Conservation (phyloP, 2,329 filamentous ascomycete genomes). For the Cytospora mali region DNA sequence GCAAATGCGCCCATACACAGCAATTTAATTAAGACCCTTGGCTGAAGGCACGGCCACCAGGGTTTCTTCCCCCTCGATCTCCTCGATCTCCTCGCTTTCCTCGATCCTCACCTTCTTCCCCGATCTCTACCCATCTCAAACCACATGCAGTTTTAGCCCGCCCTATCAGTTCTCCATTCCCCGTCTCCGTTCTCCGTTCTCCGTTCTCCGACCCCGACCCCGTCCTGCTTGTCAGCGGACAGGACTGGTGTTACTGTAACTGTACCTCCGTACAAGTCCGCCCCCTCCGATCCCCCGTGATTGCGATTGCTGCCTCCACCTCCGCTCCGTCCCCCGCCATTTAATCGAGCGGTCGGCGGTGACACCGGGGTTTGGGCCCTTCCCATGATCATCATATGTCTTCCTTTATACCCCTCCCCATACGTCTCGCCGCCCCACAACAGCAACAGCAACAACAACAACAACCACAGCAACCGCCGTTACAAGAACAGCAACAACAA, state of each 20-base stretch:
- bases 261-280: not conserved
- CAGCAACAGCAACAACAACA: constrained; percentile 12
- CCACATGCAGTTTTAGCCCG: too few species aligned
- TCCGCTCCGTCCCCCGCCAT: not conserved
- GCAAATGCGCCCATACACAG: too few species aligned
- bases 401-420: constrained; percentile 19
- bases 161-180: not conserved
- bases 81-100: not conserved
- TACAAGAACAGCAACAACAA: not conserved
- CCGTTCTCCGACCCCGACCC: not conserved
- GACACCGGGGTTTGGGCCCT: constrained; percentile 4
- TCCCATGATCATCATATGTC: constrained; percentile 16
- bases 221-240: not conserved
- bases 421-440: constrained; percentile 18
- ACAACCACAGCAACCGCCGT: not conserved
- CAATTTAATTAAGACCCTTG: too few species aligned
- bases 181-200: not conserved
- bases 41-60: too few species aligned
- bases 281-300: not conserved
- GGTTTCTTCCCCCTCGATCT: too few species aligned
- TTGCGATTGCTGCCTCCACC: not conserved
- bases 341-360: constrained; percentile 12
- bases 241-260: not conserved
- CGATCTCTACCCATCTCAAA: constrained; percentile 14
- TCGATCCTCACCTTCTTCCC: constrained; percentile 11